A percentile compares a stretch with the other conserved stretches of the same genome.
Conservation (phyloP, 2,329 filamentous ascomycete species). For the Fusarium tricinctum region DNA sequence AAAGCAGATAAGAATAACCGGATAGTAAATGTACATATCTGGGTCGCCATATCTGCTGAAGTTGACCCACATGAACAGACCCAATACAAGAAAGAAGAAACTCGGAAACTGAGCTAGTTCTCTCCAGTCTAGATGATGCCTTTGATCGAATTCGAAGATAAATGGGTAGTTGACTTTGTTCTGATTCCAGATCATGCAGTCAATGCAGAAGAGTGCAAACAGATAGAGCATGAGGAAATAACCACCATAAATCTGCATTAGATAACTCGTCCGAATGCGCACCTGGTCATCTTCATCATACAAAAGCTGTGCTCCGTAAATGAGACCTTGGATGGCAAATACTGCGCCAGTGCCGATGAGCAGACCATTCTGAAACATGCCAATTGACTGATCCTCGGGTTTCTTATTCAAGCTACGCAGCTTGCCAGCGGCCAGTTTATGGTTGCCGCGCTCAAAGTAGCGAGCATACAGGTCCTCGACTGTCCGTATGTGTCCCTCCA, state of each 20-base stretch:
- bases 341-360: constrained; percentile 77
- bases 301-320: constrained; percentile 70
- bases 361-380: constrained; percentile 73
- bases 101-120: constrained; percentile 89
- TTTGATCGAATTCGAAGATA: constrained; percentile 94
- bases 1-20: constrained; percentile 81
- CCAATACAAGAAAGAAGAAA: constrained; percentile 83
- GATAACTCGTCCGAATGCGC: constrained; percentile 71
- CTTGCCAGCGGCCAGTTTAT: constrained; percentile 90
- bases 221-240: constrained; percentile 89
- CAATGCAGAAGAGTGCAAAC: constrained; percentile 85
- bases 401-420: constrained; percentile 79
- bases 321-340: constrained; percentile 75
- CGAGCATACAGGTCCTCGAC: constrained; percentile 93
- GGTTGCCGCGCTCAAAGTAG: constrained; percentile 94
- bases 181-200: constrained; percentile 84
- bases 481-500: constrained; percentile 83
- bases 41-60: constrained; percentile 78
- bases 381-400: constrained; percentile 68
- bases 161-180: constrained; percentile 96
- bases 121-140: constrained; percentile 90
- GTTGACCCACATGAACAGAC: constrained; percentile 89
- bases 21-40: constrained; percentile 86
- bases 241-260: constrained; percentile 92
- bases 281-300: constrained; percentile 63